Conservation (phyloP, 345 rosid genomes). For the Trapa bicornis region DNA sequence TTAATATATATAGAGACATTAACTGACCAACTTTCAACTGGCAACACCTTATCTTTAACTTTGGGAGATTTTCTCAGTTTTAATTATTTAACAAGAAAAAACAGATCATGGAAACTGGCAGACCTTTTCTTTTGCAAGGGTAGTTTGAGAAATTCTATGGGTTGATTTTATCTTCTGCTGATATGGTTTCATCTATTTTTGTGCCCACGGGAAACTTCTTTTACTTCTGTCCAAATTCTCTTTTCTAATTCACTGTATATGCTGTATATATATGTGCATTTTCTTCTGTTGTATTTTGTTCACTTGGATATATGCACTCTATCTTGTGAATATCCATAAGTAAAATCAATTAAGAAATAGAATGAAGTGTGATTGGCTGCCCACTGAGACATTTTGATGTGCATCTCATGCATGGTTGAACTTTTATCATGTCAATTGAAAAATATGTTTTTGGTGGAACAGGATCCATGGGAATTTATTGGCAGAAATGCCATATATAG, state of each 20-base stretch:
- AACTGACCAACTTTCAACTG: background rate
- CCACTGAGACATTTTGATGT: background rate
- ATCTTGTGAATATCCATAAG: background rate
- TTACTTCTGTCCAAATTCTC: background rate
- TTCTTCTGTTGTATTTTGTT: too few relatives aligned
- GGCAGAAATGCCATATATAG: slow-evolving; percentile 99
- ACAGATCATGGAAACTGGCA: background rate
- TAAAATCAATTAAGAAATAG: background rate
- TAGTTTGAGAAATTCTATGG: background rate
- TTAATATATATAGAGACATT: too few relatives aligned
- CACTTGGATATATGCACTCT: background rate
- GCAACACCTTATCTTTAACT: background rate
- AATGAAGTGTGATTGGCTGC: background rate
- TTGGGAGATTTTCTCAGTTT: background rate
- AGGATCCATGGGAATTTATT: slow-evolving; percentile 75
- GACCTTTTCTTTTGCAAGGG: background rate
- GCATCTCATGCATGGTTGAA: slow-evolving; percentile 3
- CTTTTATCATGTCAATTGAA: slow-evolving; percentile 6
- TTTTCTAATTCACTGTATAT: background rate
- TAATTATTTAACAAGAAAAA: background rate
- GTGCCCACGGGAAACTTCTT: background rate
- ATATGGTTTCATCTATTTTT: background rate
- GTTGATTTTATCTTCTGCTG: background rate
- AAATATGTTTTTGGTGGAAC: slow-evolving; percentile 11
- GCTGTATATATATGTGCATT: background rate